Percentiles rank a stretch among this genome's conserved stretches.
Conservation (phyloP, 2,329 filamentous ascomycete genomes). For the Calonectria honghensis region DNA sequence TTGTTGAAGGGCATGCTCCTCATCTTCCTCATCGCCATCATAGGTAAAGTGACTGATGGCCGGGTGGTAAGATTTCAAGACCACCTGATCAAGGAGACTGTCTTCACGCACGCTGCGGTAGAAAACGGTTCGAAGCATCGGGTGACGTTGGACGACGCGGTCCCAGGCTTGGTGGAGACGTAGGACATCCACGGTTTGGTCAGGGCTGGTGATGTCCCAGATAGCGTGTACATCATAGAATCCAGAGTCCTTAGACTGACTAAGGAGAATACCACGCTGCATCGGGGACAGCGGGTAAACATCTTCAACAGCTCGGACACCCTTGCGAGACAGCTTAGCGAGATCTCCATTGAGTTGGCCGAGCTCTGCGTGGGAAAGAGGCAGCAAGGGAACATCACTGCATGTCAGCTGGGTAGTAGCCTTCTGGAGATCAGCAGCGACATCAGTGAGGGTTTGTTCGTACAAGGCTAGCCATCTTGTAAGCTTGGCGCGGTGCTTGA, state of each 20-base stretch:
- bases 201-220: constrained; percentile 47
- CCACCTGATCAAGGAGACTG: constrained; percentile 68
- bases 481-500: constrained; percentile 7
- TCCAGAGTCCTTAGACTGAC: constrained; percentile 63
- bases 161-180: constrained; percentile 59
- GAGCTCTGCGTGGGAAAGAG: constrained; percentile 46
- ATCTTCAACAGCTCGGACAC: constrained; percentile 50
- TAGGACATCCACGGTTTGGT: constrained; percentile 46
- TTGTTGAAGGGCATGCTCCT: constrained; percentile 15
- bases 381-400: constrained; percentile 60
- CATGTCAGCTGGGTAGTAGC: constrained; percentile 2
- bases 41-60: constrained; percentile 37
- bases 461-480: constrained; percentile 1
- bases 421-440: not conserved
- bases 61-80: constrained; percentile 57
- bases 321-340: constrained; percentile 35
- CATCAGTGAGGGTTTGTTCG: constrained; percentile 11
- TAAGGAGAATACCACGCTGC: constrained; percentile 62
- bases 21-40: constrained; percentile 40
- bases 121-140: constrained; percentile 68
- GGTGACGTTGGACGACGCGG: constrained; percentile 63
- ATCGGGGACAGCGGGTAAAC: constrained; percentile 62
- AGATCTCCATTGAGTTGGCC: constrained; percentile 44
- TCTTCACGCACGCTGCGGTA: constrained; percentile 65
- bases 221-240: constrained; percentile 59